phyloP scores from a whole-genome alignment of 495 filamentous ascomycete species.

The Chlorociboria aeruginascens region DNA sequence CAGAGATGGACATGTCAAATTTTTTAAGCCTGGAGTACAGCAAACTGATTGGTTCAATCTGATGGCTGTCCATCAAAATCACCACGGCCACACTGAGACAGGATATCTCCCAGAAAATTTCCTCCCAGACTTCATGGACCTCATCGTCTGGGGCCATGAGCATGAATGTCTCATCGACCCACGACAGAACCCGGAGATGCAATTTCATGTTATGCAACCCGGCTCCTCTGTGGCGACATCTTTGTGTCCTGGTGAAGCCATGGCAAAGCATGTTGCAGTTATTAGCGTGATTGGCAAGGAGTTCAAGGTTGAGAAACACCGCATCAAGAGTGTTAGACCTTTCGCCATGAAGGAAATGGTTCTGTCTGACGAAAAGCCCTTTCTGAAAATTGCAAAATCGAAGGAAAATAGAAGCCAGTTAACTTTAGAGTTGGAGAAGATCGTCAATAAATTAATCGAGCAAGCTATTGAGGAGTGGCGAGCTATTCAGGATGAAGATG shows the following conservation, averaged over 20 bases:
- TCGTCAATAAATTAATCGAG: constrained; percentile 78
- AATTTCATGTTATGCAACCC: constrained; percentile 93
- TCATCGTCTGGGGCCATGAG: constrained; percentile 95
- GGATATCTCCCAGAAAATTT: constrained; percentile 90
- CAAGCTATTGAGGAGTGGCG: constrained; percentile 75
- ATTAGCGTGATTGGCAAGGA: constrained; percentile 72
- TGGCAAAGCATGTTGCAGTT: constrained; percentile 81
- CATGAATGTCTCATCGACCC: constrained; percentile 94
- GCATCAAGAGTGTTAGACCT: constrained; percentile 78
- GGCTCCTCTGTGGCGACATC: constrained; percentile 95
- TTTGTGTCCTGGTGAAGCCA: constrained; percentile 78
- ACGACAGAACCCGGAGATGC: constrained; percentile 65
- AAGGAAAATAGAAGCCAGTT: constrained; percentile 73
- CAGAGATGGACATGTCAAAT: constrained; percentile 83
- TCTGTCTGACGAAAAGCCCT: constrained; percentile 60
- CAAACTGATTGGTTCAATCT: constrained; percentile 93
- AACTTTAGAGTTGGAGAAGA: constrained; percentile 57
- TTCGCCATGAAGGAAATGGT: constrained; percentile 81
- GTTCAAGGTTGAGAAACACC: constrained; percentile 69
- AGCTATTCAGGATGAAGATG: constrained; percentile 47
- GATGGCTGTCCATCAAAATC: constrained; percentile 94
- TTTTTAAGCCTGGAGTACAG: constrained; percentile 75
- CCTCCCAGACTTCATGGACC: constrained; percentile 80
- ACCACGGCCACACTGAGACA: constrained; percentile 79
- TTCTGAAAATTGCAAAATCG: constrained; percentile 64